These are phyloP conservation scores for Thyridium curvatum DNA, from an alignment of 2,329 filamentous ascomycete species.

Conservation along the genomic window DNA sequence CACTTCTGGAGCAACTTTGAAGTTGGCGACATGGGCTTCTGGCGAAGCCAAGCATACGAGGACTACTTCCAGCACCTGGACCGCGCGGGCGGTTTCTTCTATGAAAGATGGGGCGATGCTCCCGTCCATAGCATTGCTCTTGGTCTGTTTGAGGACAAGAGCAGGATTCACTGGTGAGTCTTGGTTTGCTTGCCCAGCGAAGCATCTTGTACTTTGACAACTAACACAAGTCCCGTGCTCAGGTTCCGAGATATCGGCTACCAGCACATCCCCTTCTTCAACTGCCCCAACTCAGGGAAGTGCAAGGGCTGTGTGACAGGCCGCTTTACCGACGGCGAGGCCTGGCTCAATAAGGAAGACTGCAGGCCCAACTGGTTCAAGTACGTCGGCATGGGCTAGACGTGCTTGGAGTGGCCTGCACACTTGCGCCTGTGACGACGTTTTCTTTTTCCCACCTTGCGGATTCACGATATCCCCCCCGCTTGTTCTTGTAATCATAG, in stretches of 20 bases:
- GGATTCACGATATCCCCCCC: too few relatives aligned
- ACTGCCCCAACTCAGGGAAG: conserved; percentile 95
- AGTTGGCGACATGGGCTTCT: conserved; percentile 89
- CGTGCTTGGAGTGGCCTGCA: neutral
- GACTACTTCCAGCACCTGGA: conserved; percentile 97
- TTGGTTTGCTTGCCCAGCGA: conserved; percentile 2
- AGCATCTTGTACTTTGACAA: too few relatives aligned
- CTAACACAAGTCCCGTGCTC: conserved; percentile 11
- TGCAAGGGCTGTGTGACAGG: conserved; percentile 84
- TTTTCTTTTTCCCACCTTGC: too few relatives aligned
- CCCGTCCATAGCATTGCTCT: conserved; percentile 93
- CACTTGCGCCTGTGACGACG: neutral
- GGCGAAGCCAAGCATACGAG: conserved; percentile 83
- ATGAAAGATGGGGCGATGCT: conserved; percentile 96
- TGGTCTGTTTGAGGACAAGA: conserved; percentile 84
- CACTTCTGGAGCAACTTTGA: conserved; percentile 99
- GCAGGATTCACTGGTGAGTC: conserved; percentile 84
- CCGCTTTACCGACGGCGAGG: conserved; percentile 81
- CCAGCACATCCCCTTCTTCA: conserved; percentile 97
- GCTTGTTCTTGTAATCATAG: too few relatives aligned
- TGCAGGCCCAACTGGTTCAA: conserved; percentile 98
- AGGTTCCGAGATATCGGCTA: conserved; percentile 99
- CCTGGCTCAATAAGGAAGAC: conserved; percentile 82
- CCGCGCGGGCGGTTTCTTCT: conserved; percentile 93
- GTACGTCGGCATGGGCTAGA: conserved; percentile 73